Evolutionary conservation across 2,329 filamentous ascomycete species (phyloP).

Genomic region (Myotisia sp.): DNA sequence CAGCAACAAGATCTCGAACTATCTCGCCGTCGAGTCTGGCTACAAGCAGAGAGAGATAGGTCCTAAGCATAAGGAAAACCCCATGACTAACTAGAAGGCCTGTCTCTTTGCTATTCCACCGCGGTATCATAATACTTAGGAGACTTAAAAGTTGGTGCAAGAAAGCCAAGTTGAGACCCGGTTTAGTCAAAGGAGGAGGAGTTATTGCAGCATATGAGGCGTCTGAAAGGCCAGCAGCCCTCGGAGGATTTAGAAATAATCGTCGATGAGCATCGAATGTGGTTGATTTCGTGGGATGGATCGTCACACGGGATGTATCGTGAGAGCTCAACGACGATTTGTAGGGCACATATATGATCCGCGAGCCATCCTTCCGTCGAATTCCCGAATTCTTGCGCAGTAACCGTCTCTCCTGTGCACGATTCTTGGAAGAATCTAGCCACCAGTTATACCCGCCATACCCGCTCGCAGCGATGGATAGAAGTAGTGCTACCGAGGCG

Average conservation of each 20-base stretch:
- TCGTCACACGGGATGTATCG: conserved; percentile 80
- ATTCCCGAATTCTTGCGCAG: conserved; percentile 85
- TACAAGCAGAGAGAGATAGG: conserved; percentile 85
- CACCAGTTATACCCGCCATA: conserved; percentile 71
- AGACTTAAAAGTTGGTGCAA: conserved; percentile 91
- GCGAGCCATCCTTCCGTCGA: conserved; percentile 82
- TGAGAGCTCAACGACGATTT: conserved; percentile 31
- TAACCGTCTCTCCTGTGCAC: conserved; percentile 66
- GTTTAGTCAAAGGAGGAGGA: conserved; percentile 79
- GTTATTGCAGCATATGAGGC: conserved; percentile 48
- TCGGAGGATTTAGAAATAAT: conserved; percentile 79
- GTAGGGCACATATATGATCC: conserved; percentile 91
- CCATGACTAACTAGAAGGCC: conserved; percentile 79
- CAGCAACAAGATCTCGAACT: conserved; percentile 87
- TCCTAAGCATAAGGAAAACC: conserved; percentile 76
- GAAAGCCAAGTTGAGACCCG: conserved; percentile 87
- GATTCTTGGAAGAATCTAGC: conserved; percentile 57
- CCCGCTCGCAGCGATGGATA: conserved; percentile 64
- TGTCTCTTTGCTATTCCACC: conserved; percentile 91
- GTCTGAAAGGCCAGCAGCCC: conserved; percentile 62
- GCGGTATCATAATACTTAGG: conserved; percentile 92
- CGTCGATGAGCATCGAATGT: conserved; percentile 94
- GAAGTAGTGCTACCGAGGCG: conserved; percentile 58
- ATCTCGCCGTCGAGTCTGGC: conserved; percentile 91
- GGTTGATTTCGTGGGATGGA: conserved; percentile 74